Base-by-base conservation (phyloP, 2,329 filamentous ascomycete genomes). In the Phialocephala subalpina region DNA sequence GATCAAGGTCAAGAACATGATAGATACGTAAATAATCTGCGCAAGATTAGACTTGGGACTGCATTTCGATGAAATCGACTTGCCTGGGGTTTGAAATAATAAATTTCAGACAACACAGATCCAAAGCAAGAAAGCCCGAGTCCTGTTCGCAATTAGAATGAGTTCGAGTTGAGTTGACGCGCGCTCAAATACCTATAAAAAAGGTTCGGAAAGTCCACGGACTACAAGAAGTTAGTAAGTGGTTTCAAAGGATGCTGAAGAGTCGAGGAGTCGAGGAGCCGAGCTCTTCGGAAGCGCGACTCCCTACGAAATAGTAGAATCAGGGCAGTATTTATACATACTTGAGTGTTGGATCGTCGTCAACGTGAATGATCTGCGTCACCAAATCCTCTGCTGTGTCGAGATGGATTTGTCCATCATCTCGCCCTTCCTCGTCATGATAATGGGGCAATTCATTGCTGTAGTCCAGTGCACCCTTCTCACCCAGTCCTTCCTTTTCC, bases 1-100 rank as follows among this genome's bases (percentile, higher is more conserved):
- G n/a, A 83, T 74, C 53, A 83, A 78, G 4, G 77, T 77, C 63
- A 83, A 65, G 70, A 83, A 82, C 25, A 82, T 45, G 20, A 77
- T 71, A 1, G 79, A 80, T 20, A 83, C 78, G 38, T 68, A 77
- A 58, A 83, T 78, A 8, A 74, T 75, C 70, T 82, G 29, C 4
- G 29, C 4, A 9, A 33, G 29, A 33, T 33, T 33, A 33, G 29
- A 33, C 4, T 33, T 33, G 29, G 29, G 9, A 33, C 9, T 33
- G 29, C 29, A 33, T 4, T 33, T 33, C 29, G 29, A 33, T 4
- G 29, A 9, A 33, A 9, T n/a, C n/a, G 29, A 33, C 29, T 33
- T 33, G 29, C 29, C 29, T 33, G 81, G 1, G 82, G 81, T 69
- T 82, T 82, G 75, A 83, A 83, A 62, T 80, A 78, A 70, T 78